Evolutionary conservation across 2,329 filamentous ascomycete species (phyloP).

Genomic region (Aspergillus tamarii): DNA sequence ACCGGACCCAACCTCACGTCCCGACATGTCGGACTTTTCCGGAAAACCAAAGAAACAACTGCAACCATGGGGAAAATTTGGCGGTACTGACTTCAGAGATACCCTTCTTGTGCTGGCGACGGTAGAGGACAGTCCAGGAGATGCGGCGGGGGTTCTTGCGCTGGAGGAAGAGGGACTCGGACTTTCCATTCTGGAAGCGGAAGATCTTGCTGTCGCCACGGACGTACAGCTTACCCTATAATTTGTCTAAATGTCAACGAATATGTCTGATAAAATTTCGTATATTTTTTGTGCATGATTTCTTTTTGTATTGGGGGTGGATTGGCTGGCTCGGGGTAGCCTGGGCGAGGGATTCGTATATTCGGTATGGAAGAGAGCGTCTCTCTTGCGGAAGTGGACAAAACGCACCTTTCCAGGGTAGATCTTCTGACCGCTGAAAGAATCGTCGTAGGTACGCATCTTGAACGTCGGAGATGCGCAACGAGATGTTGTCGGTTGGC

Average conservation of each 20-base stretch:
- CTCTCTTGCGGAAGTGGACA: constrained; percentile 20
- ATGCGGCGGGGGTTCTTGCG: constrained; percentile 99
- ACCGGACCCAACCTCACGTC: neutral
- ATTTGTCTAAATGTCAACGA: constrained; percentile 35
- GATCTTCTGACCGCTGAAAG: constrained; percentile 77
- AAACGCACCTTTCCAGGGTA: constrained; percentile 75
- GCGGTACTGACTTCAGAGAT: constrained; percentile 90
- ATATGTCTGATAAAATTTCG: constrained; percentile 9
- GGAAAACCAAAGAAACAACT: constrained; percentile 24
- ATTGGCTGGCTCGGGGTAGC: constrained; percentile 11
- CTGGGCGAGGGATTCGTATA: neutral
- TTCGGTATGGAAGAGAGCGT: neutral
- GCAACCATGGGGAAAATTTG: constrained; percentile 21
- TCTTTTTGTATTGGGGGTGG: constrained; percentile 9
- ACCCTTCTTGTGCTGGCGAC: constrained; percentile 99
- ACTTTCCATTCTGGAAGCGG: constrained; percentile 99
- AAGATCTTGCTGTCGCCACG: constrained; percentile 99
- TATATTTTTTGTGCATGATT: constrained; percentile 3
- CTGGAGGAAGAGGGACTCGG: constrained; percentile 99
- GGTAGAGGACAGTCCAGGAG: constrained; percentile 97
- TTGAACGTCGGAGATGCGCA: constrained; percentile 57
- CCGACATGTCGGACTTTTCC: constrained; percentile 12
- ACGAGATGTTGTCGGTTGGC: constrained; percentile 45
- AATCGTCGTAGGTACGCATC: constrained; percentile 78
- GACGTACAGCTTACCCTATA: constrained; percentile 98